phyloP scores from a whole-genome alignment of 129 eudicot genomes.

The Flaveria bidentis region DNA sequence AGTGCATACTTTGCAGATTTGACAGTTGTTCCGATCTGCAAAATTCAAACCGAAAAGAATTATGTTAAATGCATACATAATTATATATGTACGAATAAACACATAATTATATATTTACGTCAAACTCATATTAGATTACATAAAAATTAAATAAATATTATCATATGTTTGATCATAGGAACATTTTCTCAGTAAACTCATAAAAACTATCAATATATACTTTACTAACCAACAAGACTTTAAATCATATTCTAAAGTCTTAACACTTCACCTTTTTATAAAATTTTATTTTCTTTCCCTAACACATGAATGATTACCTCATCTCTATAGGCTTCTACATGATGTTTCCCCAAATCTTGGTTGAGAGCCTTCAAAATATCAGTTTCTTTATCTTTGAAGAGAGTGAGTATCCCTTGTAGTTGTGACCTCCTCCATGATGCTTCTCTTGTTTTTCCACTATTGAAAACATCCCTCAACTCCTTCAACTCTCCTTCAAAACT shows the following conservation, averaged over 20 bases:
- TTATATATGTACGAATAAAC: too few species aligned
- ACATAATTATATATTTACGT: too few species aligned
- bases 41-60: background rate
- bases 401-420: conserved; percentile 46
- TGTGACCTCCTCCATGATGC: conserved; percentile 75
- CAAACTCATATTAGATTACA: too few species aligned
- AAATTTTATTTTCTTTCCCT: background rate
- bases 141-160: too few species aligned
- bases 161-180: too few species aligned
- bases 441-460: conserved; percentile 69
- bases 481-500: conserved; percentile 46
- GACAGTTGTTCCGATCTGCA: conserved; percentile 61
- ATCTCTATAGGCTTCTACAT: conserved; percentile 70
- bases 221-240: too few species aligned
- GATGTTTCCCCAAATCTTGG: conserved; percentile 76
- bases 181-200: too few species aligned
- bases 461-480: conserved; percentile 56
- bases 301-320: conserved; percentile 51
- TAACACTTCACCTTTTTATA: background rate
- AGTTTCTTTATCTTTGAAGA: conserved; percentile 59
- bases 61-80: background rate
- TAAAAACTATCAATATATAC: too few species aligned
- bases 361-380: conserved; percentile 63
- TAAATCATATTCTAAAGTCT: too few species aligned
- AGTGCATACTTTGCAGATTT: conserved; percentile 67